These are phyloP conservation scores for Protoeuglena noctilucae DNA, from an alignment of 139 green algal genomes.

Conservation along the genomic window DNA sequence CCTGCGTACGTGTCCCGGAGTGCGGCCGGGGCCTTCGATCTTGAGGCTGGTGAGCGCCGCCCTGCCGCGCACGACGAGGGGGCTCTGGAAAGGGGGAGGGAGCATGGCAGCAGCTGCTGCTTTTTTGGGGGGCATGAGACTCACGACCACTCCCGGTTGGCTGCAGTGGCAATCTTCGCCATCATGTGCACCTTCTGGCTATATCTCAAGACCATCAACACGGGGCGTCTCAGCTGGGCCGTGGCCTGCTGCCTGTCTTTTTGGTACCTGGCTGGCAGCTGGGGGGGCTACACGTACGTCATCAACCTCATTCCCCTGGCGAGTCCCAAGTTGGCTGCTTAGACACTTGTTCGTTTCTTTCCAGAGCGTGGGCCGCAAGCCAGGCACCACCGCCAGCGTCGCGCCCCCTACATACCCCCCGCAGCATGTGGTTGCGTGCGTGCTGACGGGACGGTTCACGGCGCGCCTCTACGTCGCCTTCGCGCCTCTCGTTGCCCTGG, in stretches of 20 bases:
- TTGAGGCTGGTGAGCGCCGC: background rate
- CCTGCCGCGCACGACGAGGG: too few relatives aligned
- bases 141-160: too few relatives aligned
- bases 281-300: conserved; percentile 96
- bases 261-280: conserved; percentile 78
- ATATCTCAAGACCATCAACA: conserved; percentile 88
- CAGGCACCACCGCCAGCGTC: too few relatives aligned
- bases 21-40: background rate
- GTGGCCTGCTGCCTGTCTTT: conserved; percentile 45
- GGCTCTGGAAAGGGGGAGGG: too few relatives aligned
- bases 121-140: too few relatives aligned
- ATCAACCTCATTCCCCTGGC: conserved; percentile 94
- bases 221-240: conserved; percentile 57
- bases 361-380: too few relatives aligned
- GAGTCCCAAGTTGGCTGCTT: too few relatives aligned
- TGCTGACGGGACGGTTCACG: conserved; percentile 45
- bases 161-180: conserved; percentile 88
- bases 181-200: conserved; percentile 73
- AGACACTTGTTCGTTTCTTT: conserved; percentile 87
- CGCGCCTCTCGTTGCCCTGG: conserved; percentile 57
- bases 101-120: too few relatives aligned
- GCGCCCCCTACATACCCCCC: too few relatives aligned
- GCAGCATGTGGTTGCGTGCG: too few relatives aligned
- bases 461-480: conserved; percentile 64
- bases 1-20: conserved; percentile 72